Conservation (phyloP, 1,284 basidiomycete species). For the Peniophora sp. region DNA sequence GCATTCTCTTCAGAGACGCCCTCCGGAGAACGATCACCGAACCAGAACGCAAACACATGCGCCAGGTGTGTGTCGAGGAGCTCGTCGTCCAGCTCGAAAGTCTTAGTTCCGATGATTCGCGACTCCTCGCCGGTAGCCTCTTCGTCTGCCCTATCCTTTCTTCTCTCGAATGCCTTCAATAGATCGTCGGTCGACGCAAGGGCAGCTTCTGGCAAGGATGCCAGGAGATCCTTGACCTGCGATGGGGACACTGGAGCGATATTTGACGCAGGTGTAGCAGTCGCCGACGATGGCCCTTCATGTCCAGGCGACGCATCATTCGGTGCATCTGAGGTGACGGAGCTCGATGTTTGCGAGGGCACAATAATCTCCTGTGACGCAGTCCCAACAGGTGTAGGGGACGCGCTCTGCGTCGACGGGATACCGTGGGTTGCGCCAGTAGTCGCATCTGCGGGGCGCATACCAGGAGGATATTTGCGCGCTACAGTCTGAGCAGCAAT, state of each 20-base stretch:
- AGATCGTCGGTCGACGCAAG: neutral
- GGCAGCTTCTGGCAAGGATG: neutral
- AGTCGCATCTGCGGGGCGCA: slow-evolving; percentile 32
- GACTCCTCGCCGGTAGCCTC: slow-evolving; percentile 11
- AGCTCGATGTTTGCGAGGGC: too few species aligned
- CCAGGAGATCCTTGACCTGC: neutral
- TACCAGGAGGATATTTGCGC: slow-evolving; percentile 35
- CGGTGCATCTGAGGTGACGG: too few species aligned
- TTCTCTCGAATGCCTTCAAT: neutral
- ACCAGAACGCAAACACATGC: slow-evolving; percentile 67
- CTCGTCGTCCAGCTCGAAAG: slow-evolving; percentile 49
- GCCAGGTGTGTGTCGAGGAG: slow-evolving; percentile 52
- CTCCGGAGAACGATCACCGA: slow-evolving; percentile 51
- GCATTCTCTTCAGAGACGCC: slow-evolving; percentile 63
- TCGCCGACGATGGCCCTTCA: too few species aligned
- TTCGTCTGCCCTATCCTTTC: slow-evolving; percentile 5
- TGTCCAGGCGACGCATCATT: too few species aligned
- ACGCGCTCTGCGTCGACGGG: neutral
- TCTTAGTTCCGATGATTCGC: slow-evolving; percentile 57
- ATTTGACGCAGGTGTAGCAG: neutral
- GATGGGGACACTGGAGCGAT: neutral
- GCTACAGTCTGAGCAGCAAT: slow-evolving; percentile 44
- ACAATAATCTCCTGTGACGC: neutral
- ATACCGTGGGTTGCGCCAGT: neutral
- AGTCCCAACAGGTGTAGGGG: too few species aligned